phyloP scores from a whole-genome alignment of 2,329 filamentous ascomycete genomes.

The Elsinoe necatrix region DNA sequence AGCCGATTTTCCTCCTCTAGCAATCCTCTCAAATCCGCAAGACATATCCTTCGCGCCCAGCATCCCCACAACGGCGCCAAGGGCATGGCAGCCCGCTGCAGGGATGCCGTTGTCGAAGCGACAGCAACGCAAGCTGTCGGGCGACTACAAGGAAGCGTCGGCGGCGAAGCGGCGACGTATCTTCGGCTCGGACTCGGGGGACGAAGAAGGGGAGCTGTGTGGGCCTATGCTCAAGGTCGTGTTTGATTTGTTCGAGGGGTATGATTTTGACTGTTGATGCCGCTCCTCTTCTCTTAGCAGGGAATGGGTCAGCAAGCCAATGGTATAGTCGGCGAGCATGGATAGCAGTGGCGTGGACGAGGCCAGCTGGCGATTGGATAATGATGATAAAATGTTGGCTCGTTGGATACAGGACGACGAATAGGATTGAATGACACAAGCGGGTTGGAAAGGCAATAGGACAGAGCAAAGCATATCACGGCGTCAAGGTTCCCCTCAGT shows the following conservation, averaged over 20 bases:
- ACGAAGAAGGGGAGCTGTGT: slow-evolving; percentile 33
- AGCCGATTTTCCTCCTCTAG: neutral
- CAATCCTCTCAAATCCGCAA: neutral
- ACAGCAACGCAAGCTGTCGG: slow-evolving; percentile 1
- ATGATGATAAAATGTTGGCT: neutral
- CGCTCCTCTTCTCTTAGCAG: too few species aligned
- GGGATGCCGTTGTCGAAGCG: neutral
- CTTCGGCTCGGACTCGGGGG: slow-evolving; percentile 35
- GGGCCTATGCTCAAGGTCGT: slow-evolving; percentile 39
- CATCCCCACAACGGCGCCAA: neutral
- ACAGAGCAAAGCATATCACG: neutral
- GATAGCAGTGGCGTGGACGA: neutral
- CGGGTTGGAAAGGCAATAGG: neutral
- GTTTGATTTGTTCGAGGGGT: slow-evolving; percentile 37
- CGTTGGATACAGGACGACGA: neutral
- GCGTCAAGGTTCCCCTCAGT: neutral
- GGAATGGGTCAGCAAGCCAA: too few species aligned
- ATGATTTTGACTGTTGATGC: slow-evolving; percentile 30
- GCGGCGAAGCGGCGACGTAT: slow-evolving; percentile 31
- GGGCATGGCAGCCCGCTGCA: neutral
- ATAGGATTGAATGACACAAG: neutral
- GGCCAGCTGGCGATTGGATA: neutral
- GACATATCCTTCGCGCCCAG: neutral
- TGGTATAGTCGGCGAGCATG: too few species aligned
- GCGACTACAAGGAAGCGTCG: neutral